A percentile compares a stretch with the other conserved stretches of the same genome.
Evolutionary conservation across 2,329 filamentous ascomycete species (phyloP).

Genomic region (Botrytis fragariae): DNA sequence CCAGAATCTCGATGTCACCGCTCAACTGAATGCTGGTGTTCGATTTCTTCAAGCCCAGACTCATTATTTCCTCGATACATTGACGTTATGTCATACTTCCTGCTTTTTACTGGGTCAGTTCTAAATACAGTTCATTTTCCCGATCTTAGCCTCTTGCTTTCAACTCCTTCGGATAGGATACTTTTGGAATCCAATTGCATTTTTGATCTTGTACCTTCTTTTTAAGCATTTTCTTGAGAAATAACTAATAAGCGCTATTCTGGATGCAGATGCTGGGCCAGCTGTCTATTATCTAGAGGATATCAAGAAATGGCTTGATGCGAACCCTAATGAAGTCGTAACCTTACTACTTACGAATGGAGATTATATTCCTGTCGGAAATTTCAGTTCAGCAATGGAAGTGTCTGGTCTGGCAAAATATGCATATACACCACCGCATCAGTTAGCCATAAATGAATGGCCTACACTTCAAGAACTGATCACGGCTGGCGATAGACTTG

Average conservation of each 20-base stretch:
- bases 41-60: conserved; percentile 63
- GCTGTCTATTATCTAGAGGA: conserved; percentile 53
- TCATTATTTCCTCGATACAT: conserved; percentile 24
- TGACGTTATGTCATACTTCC: conserved; percentile 35
- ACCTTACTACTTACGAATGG: conserved; percentile 64
- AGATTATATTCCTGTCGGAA: conserved; percentile 53
- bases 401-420: conserved; percentile 31
- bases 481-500: conserved; percentile 57
- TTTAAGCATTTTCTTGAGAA: background rate
- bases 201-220: background rate
- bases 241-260: background rate
- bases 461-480: conserved; percentile 70
- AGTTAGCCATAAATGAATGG: conserved; percentile 54
- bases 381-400: conserved; percentile 46
- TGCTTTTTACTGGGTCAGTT: background rate
- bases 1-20: conserved; percentile 57
- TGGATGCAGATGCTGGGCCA: conserved; percentile 49
- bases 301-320: conserved; percentile 59
- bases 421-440: conserved; percentile 33
- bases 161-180: background rate
- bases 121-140: no score
- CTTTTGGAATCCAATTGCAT: background rate
- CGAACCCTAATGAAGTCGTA: conserved; percentile 58
- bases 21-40: conserved; percentile 60
- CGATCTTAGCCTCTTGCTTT: background rate